Percentiles rank a stretch among this genome's conserved stretches.
Conservation (phyloP, 2,329 filamentous ascomycete species). For the Alternaria gaisen region DNA sequence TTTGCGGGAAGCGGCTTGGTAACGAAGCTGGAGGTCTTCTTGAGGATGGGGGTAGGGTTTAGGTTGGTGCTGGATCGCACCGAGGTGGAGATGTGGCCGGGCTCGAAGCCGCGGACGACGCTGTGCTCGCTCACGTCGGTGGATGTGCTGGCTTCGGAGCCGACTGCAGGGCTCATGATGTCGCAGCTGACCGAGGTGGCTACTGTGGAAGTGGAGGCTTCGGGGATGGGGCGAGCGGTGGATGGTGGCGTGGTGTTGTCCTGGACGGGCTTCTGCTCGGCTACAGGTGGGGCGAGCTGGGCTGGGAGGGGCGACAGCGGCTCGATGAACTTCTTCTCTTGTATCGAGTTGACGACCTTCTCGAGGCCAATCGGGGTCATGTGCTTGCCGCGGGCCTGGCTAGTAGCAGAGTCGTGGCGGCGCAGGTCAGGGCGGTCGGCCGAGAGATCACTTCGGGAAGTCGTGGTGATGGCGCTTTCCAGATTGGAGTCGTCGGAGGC, state of each 20-base stretch:
- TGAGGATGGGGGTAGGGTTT: constrained; percentile 68
- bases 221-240: constrained; percentile 59
- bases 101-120: constrained; percentile 86
- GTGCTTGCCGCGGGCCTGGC: constrained; percentile 79
- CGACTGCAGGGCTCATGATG: constrained; percentile 51
- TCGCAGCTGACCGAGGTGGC: constrained; percentile 54
- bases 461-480: constrained; percentile 54
- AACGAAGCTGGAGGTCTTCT: constrained; percentile 53
- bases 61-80: constrained; percentile 69
- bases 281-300: constrained; percentile 45
- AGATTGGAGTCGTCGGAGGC: constrained; percentile 55
- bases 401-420: constrained; percentile 74
- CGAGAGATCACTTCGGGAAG: constrained; percentile 59
- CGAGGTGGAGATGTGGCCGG: constrained; percentile 74
- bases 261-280: constrained; percentile 19
- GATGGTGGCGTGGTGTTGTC: constrained; percentile 51
- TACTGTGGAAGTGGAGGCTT: constrained; percentile 69
- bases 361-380: constrained; percentile 93
- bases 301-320: constrained; percentile 61
- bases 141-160: constrained; percentile 70
- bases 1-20: constrained; percentile 39
- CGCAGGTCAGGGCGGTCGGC: constrained; percentile 71
- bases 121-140: constrained; percentile 71
- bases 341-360: constrained; percentile 92
- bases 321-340: constrained; percentile 78